Evolutionary conservation across 345 rosid genomes (phyloP).

Genomic region (Erucastrum elatum): DNA sequence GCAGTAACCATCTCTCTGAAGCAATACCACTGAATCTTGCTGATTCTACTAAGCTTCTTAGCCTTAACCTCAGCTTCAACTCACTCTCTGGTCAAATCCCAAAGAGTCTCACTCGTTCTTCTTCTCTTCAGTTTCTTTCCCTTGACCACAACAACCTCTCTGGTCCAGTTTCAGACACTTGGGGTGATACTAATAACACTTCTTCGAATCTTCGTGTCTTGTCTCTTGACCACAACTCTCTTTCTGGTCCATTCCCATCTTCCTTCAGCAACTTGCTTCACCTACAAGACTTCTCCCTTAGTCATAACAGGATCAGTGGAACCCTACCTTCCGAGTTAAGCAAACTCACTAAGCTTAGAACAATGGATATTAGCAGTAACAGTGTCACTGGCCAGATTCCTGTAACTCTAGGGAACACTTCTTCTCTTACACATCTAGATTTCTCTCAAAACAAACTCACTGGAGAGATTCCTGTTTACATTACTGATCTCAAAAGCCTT

Average conservation of each 20-base stretch:
- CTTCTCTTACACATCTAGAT: constrained; percentile 53
- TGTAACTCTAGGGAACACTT: constrained; percentile 48
- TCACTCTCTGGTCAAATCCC: constrained; percentile 58
- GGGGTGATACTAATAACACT: constrained; percentile 34
- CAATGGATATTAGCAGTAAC: constrained; percentile 61
- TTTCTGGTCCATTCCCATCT: constrained; percentile 60
- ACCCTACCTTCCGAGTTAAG: constrained; percentile 53
- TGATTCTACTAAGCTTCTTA: constrained; percentile 62
- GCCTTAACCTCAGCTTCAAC: constrained; percentile 67
- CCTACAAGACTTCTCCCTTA: constrained; percentile 55
- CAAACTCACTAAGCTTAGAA: constrained; percentile 55
- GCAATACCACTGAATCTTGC: constrained; percentile 61
- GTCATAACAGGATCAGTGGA: constrained; percentile 62
- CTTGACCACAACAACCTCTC: constrained; percentile 65
- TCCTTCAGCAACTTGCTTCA: constrained; percentile 48
- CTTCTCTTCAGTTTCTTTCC: constrained; percentile 54
- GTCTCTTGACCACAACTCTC: constrained; percentile 45
- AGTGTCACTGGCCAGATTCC: constrained; percentile 65
- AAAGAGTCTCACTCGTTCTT: constrained; percentile 44
- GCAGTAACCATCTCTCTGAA: constrained; percentile 63
- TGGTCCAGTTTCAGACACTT: constrained; percentile 52
- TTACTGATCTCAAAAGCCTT: constrained; percentile 53
- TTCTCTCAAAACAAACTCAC: constrained; percentile 58
- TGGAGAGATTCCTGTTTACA: constrained; percentile 71
- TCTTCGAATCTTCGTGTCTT: constrained; percentile 41